phyloP scores from a whole-genome alignment of 306 rosid genomes.

The Canavalia ensiformis region DNA sequence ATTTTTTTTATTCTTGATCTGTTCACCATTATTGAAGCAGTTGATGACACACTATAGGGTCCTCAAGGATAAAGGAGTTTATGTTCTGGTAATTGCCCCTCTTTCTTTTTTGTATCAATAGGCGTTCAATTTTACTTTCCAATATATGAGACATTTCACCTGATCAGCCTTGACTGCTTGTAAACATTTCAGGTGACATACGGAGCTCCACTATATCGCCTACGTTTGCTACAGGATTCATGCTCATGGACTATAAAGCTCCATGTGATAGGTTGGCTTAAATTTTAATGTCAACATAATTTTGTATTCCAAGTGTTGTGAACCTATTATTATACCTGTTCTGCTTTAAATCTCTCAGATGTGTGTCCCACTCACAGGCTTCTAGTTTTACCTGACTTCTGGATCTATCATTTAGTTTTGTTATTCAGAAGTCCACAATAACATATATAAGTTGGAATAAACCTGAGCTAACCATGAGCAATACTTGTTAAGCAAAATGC shows the following conservation, averaged over 20 bases:
- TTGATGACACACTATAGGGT: constrained; percentile 96
- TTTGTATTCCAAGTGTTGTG: constrained; percentile 26
- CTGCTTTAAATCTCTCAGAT: background rate
- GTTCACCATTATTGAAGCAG: constrained; percentile 90
- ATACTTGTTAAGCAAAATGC: constrained; percentile 16
- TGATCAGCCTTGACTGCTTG: constrained; percentile 43
- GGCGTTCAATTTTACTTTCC: constrained; percentile 34
- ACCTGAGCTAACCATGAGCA: background rate
- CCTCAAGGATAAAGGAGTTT: constrained; percentile 90
- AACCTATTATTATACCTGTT: background rate
- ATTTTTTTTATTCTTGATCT: constrained; percentile 74
- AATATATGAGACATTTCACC: constrained; percentile 15
- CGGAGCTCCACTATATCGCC: constrained; percentile 81
- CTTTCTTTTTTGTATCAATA: constrained; percentile 18
- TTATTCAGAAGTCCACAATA: background rate
- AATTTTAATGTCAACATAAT: constrained; percentile 39
- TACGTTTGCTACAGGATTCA: constrained; percentile 68
- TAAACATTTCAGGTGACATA: constrained; percentile 72
- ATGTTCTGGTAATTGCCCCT: constrained; percentile 73
- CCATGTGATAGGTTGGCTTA: constrained; percentile 83
- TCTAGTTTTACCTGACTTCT: constrained; percentile 19
- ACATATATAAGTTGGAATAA: background rate
- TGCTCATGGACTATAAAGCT: constrained; percentile 77
- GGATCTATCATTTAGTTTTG: constrained; percentile 33
- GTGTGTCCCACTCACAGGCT: background rate